Percentiles rank a stretch among this genome's conserved stretches.
Conservation (phyloP, 116 monocot genomes). For the Cymodocea nodosa region DNA sequence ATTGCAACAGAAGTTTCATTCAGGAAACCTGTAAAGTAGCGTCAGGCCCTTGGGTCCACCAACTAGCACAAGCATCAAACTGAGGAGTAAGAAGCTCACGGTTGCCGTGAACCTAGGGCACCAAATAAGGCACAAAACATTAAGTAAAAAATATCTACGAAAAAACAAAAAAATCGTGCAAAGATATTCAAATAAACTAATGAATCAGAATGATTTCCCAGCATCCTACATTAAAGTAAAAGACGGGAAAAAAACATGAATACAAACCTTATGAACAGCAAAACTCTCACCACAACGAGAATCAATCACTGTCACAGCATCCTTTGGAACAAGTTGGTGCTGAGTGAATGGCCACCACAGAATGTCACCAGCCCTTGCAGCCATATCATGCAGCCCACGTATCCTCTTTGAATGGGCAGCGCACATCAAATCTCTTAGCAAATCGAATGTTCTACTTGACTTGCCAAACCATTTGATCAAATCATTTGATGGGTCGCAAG, state of each 20-base stretch:
- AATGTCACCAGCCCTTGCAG: constrained; percentile 45
- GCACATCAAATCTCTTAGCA: constrained; percentile 44
- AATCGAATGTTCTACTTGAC: constrained; percentile 44
- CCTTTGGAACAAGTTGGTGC: constrained; percentile 64
- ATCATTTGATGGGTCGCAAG: constrained; percentile 53
- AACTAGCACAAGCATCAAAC: constrained; percentile 99
- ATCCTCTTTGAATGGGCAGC: constrained; percentile 52
- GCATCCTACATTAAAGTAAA: not conserved
- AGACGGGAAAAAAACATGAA: not conserved
- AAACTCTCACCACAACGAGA: constrained; percentile 93
- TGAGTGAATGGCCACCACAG: constrained; percentile 99
- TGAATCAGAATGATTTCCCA: not conserved
- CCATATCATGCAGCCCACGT: constrained; percentile 54
- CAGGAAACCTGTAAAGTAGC: constrained; percentile 60
- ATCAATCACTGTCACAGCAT: constrained; percentile 81
- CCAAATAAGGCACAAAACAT: not conserved
- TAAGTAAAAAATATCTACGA: not conserved
- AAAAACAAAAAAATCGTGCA: not conserved
- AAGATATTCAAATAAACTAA: not conserved
- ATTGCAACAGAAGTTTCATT: too few relatives aligned
- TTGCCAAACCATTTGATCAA: constrained; percentile 75
- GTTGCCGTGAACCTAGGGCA: constrained; percentile 27
- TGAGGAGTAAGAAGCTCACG: constrained; percentile 57
- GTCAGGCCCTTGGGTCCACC: constrained; percentile 99
- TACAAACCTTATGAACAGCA: constrained; percentile 71